Conservation (phyloP, 2,329 filamentous ascomycete genomes). For the Fusarium solani-melongenae region DNA sequence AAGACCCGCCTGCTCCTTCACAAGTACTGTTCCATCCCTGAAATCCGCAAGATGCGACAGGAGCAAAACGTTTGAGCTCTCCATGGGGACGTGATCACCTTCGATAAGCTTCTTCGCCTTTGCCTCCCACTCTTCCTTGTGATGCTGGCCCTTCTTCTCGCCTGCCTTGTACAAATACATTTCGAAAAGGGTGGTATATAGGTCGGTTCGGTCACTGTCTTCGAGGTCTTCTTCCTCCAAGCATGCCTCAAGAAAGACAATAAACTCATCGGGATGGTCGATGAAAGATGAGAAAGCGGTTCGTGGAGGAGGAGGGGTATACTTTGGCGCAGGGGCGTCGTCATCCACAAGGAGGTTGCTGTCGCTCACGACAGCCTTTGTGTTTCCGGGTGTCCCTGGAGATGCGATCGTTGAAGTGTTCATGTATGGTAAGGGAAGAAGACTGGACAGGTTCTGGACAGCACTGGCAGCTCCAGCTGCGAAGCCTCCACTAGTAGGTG, state of each 20-base stretch:
- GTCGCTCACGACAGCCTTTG: slow-evolving; percentile 63
- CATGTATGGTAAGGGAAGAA: slow-evolving; percentile 89
- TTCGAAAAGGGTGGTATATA: slow-evolving; percentile 96
- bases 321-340: slow-evolving; percentile 63
- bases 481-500: slow-evolving; percentile 56
- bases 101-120: slow-evolving; percentile 93
- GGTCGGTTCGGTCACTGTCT: slow-evolving; percentile 80
- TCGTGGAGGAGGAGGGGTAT: slow-evolving; percentile 83
- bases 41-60: slow-evolving; percentile 94
- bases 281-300: slow-evolving; percentile 97
- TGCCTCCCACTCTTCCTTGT: slow-evolving; percentile 84
- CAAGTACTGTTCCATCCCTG: slow-evolving; percentile 87
- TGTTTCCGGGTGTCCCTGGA: slow-evolving; percentile 61
- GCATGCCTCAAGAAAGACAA: slow-evolving; percentile 90
- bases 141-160: slow-evolving; percentile 72
- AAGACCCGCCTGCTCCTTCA: slow-evolving; percentile 92
- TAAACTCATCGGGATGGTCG: slow-evolving; percentile 91
- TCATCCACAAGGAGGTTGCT: slow-evolving; percentile 62
- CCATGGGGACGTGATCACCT: slow-evolving; percentile 83
- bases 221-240: slow-evolving; percentile 77
- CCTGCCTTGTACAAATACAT: slow-evolving; percentile 96
- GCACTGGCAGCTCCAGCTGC: slow-evolving; percentile 75
- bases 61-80: slow-evolving; percentile 92
- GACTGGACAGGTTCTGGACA: slow-evolving; percentile 85
- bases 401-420: slow-evolving; percentile 69